phyloP scores from a whole-genome alignment of 192 early-diverging fungal species.

The Linnemannia elongata region DNA sequence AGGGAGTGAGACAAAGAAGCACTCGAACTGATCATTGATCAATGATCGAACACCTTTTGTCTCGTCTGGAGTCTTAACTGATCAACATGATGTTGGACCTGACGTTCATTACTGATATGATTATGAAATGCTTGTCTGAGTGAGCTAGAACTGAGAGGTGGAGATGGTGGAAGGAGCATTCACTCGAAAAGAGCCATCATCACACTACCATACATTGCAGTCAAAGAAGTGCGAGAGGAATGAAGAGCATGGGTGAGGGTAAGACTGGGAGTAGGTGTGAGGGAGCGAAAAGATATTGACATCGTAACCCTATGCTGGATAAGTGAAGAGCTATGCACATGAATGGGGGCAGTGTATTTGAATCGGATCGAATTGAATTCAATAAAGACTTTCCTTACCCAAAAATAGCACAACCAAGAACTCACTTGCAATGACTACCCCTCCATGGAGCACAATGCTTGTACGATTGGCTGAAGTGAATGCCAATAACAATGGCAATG shows the following conservation, averaged over 20 bases:
- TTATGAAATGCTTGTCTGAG: neutral
- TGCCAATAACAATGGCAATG: neutral
- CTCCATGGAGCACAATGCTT: neutral
- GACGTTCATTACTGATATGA: neutral
- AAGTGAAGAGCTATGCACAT: neutral
- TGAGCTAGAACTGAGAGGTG: neutral
- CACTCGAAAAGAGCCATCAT: neutral
- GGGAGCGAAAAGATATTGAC: neutral
- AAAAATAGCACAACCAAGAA: neutral
- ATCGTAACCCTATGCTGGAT: neutral
- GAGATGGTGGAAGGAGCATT: neutral
- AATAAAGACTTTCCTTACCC: neutral
- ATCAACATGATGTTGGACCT: neutral
- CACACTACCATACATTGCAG: neutral
- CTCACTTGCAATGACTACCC: neutral
- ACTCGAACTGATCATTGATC: neutral
- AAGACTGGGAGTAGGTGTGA: too few relatives aligned
- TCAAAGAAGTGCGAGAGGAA: too few relatives aligned
- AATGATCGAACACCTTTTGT: neutral
- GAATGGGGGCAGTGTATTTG: neutral
- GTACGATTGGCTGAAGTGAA: neutral
- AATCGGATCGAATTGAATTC: neutral
- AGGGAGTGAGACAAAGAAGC: neutral
- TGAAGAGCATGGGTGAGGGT: neutral
- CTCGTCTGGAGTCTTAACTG: too few relatives aligned